Base-by-base conservation (phyloP, 2,329 filamentous ascomycete genomes). In the Phaeosphaeria sp. region DNA sequence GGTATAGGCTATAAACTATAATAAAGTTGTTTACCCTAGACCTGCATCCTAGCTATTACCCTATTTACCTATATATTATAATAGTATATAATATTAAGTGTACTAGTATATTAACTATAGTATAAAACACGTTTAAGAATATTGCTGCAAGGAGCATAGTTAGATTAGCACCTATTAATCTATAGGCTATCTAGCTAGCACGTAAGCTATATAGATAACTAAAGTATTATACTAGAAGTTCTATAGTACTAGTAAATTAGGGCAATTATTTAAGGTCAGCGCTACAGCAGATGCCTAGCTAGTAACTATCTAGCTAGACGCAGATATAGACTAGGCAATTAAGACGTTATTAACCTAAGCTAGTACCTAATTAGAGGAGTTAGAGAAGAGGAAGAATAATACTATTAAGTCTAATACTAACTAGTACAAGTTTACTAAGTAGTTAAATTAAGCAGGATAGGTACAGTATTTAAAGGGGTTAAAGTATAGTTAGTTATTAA, bases 391-490 rank as follows among this genome's bases (percentile, higher is more conserved):
- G 46, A 22, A 46, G 25, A 27, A 47, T 20, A 46, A 18, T 7
- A n/a, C 33, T 13, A 55, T 58, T 11, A 10, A 52, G 22, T 23
- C 48, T 11, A 27, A 58, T 22, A 42, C 11, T 3, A 43, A 58
- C 23, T 21, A 21, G 21, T 55, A 46, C 42, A 17, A 51, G 25
- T 54, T 55, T 13, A 15, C 25, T 18, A 30, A 50, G 25, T 58
- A 30, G 52, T 33, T 58, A 21, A 25, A 44, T 23, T 20, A 27
- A 18, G 30, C 44, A 7, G 30, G 47, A 25, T 58, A 27, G 56
- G 52, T 47, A 36, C 23, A 30, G 20, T 47, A 58, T 48, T 55
- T 60, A 21, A 49, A 49, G 20, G 46, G 58, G 13, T 52, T 60
- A n/a, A 46, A 57, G 21, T 20, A 36, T 5, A n/a, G 17, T 17